Percentiles rank a stretch among this genome's conserved stretches.
phyloP scores from a whole-genome alignment of 768 basidiomycete species.

The Cystobasidium tubakii region DNA sequence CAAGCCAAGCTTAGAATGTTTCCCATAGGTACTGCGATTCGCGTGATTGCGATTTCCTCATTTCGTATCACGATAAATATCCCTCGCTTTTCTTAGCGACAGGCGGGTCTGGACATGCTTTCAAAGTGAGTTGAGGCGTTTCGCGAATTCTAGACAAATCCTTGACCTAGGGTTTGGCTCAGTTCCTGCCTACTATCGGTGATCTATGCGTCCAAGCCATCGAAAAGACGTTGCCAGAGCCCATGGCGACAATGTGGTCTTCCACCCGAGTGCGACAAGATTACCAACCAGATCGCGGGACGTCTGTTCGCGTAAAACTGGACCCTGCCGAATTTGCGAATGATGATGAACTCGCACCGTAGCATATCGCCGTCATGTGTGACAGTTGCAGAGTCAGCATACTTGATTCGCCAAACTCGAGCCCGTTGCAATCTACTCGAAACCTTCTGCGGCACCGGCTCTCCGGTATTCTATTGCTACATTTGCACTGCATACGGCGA shows the following conservation, averaged over 20 bases:
- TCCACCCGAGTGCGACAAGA: slow-evolving; percentile 48
- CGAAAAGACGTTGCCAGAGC: slow-evolving; percentile 59
- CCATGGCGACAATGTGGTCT: slow-evolving; percentile 60
- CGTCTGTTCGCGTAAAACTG: neutral
- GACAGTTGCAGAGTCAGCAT: no score
- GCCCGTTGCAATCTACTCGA: neutral
- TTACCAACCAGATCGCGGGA: slow-evolving; percentile 4
- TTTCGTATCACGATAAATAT: slow-evolving; percentile 64
- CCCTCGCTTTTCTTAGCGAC: slow-evolving; percentile 70
- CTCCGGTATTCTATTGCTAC: neutral
- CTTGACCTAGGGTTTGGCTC: neutral
- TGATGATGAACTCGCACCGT: neutral
- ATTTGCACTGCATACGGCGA: neutral
- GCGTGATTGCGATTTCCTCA: slow-evolving; percentile 79
- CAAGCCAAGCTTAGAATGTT: neutral
- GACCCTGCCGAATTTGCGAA: neutral
- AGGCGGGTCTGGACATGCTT: slow-evolving; percentile 80
- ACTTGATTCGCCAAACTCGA: no score
- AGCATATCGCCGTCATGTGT: no score
- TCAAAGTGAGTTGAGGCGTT: slow-evolving; percentile 57
- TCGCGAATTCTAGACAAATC: no score
- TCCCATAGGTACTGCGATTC: slow-evolving; percentile 76
- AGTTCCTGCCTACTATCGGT: slow-evolving; percentile 86
- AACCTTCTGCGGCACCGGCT: neutral
- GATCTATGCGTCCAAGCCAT: slow-evolving; percentile 67